Evolutionary conservation across 2,329 filamentous ascomycete species (phyloP), one percentile per base, ranked within the genome.

Genomic region (Trichocomaceae sp.): DNA sequence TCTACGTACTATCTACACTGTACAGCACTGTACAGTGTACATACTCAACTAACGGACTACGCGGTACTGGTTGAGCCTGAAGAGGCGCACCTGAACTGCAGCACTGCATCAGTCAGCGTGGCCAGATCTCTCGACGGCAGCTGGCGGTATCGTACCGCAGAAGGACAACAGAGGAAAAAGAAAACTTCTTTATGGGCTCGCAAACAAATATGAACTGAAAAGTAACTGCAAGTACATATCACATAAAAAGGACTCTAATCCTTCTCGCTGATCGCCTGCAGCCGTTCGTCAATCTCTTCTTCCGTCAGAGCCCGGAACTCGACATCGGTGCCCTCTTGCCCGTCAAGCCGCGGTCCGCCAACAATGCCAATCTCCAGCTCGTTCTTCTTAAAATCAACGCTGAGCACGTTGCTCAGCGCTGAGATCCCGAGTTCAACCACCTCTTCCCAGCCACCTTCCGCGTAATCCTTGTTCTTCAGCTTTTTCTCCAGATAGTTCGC

Each of bases 401-500:
- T 96, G 61, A 99, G 81, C 58, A 99, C 91, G 35, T 88, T 95
- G 82, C 91, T 96, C 72, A 99, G 78, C 6, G 93, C 92, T 45
- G 90, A 88, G 72, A 99, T 99, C 57, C 89, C 93, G 66, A 97
- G 81, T 79, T 99, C 93, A 49, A 99, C 92, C 48, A 99, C 93
- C 58, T 99, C 93, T 74, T 96, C 89, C 93, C 93, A 99, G 69
- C 79, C 85, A 58, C 93, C 93, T 56, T 93, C 87, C 35, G 92
- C 93, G 66, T 82, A 80, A 68, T 97, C 91, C 84, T 96, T 96
- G 85, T 96, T 96, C 80, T 96, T 96, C 74, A 99, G 84, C 82
- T 97, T 97, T 86, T 97, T 97, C 83, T 99, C 93, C 57, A 99
- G 81, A 73, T 95, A 90, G 76, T 99, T 99, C 71, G 97, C 83